A percentile compares a stretch with the other conserved stretches of the same genome.
Conservation (phyloP, 805 yeast genomes). For the Ogataea thermomethanolica region DNA sequence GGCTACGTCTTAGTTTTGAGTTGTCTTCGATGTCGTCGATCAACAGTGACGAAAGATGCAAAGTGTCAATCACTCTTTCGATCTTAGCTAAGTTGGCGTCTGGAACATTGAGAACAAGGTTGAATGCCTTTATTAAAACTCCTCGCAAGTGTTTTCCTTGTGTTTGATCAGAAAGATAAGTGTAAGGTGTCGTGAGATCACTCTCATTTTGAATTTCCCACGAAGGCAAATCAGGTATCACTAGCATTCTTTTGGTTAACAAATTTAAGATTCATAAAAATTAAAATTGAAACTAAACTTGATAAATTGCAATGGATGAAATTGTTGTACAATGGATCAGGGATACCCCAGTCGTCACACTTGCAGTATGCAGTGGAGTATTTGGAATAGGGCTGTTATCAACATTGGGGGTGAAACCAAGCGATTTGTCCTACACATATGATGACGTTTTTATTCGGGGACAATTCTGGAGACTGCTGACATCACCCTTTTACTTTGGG, state of each 20-base stretch:
- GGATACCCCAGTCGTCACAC: constrained; percentile 46
- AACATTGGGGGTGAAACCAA: neutral
- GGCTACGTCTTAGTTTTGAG: constrained; percentile 69
- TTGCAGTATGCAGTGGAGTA: constrained; percentile 13
- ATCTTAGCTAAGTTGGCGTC: constrained; percentile 36
- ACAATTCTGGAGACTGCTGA: constrained; percentile 36
- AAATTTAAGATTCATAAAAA: neutral
- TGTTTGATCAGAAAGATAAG: constrained; percentile 42
- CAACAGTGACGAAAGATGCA: constrained; percentile 65
- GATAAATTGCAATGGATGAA: no score
- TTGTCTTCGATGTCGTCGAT: constrained; percentile 89
- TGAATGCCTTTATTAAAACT: constrained; percentile 49
- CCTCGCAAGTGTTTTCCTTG: constrained; percentile 58
- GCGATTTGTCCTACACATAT: constrained; percentile 34
- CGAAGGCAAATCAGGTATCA: constrained; percentile 1
- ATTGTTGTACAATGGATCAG: constrained; percentile 34
- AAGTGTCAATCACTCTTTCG: constrained; percentile 47
- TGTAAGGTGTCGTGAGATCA: constrained; percentile 42
- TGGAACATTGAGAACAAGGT: constrained; percentile 46
- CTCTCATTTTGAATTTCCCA: constrained; percentile 27
- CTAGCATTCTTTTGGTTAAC: constrained; percentile 3
- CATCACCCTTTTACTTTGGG: constrained; percentile 40
- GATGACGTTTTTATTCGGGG: constrained; percentile 38
- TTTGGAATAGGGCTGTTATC: no score
- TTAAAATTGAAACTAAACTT: neutral